A percentile compares a stretch with the other conserved stretches of the same genome.
These are phyloP conservation scores for Oryza nivara DNA, from an alignment of 176 grass and related monocot genomes.

Conservation along the genomic window DNA sequence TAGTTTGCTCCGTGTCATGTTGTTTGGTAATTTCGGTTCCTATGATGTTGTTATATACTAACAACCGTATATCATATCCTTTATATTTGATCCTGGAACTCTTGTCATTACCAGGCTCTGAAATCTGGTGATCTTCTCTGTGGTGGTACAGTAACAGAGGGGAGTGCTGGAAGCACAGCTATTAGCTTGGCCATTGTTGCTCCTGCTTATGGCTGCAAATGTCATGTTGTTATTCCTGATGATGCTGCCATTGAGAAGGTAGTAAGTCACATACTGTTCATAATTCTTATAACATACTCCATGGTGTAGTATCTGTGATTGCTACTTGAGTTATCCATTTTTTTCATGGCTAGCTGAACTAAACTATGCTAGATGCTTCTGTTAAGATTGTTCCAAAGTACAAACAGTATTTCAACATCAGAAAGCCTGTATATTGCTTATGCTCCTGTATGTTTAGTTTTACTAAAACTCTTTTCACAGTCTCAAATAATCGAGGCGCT, in stretches of 20 bases:
- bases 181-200: slow-evolving; percentile 95
- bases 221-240: slow-evolving; percentile 93
- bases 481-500: slow-evolving; percentile 95
- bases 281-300: slow-evolving; percentile 18
- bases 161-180: slow-evolving; percentile 95
- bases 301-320: not conserved
- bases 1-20: not conserved
- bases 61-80: not conserved
- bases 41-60: not conserved
- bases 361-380: slow-evolving; percentile 32
- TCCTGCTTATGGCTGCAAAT: slow-evolving; percentile 82
- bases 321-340: slow-evolving; percentile 7
- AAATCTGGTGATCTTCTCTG: slow-evolving; percentile 66
- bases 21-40: not conserved
- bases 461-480: slow-evolving; percentile 45
- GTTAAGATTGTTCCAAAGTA: not conserved
- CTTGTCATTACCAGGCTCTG: slow-evolving; percentile 57
- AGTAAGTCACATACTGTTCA: slow-evolving; percentile 17
- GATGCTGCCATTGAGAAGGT: slow-evolving; percentile 98
- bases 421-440: slow-evolving; percentile 13
- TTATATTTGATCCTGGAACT: slow-evolving; percentile 25
- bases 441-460: slow-evolving; percentile 24
- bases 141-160: slow-evolving; percentile 84
- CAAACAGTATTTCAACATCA: slow-evolving; percentile 1
- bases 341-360: slow-evolving; percentile 3